Evolutionary conservation across 495 filamentous ascomycete genomes (phyloP).

Genomic region (Echria macrotheca): DNA sequence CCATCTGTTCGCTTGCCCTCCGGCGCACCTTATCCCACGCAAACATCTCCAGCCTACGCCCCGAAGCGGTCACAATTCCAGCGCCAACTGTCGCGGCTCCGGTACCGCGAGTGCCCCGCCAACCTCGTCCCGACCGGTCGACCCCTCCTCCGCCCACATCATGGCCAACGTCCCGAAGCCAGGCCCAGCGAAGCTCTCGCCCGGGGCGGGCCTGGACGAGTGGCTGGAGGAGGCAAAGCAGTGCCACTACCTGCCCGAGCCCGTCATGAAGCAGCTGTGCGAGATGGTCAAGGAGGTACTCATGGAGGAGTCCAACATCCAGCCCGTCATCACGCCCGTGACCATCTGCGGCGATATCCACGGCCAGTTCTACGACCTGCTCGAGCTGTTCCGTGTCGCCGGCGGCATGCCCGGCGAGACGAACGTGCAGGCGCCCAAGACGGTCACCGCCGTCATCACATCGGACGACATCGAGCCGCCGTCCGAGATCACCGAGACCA

Average conservation of each 20-base stretch:
- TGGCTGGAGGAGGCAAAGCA: slow-evolving; percentile 94
- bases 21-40: too few species aligned
- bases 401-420: slow-evolving; percentile 88
- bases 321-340: slow-evolving; percentile 92
- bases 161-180: slow-evolving; percentile 61
- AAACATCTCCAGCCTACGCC: too few species aligned
- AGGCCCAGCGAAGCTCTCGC: slow-evolving; percentile 77
- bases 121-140: neutral
- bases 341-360: slow-evolving; percentile 98
- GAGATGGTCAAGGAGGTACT: slow-evolving; percentile 97
- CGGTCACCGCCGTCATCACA: slow-evolving; percentile 62
- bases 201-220: slow-evolving; percentile 83
- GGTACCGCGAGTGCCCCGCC: too few species aligned
- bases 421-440: slow-evolving; percentile 57
- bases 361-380: slow-evolving; percentile 96
- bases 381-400: slow-evolving; percentile 93
- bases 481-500: slow-evolving; percentile 76
- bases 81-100: too few species aligned
- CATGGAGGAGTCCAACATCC: slow-evolving; percentile 99
- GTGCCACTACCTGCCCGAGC: slow-evolving; percentile 92
- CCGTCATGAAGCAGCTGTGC: slow-evolving; percentile 96
- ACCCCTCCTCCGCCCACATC: neutral
- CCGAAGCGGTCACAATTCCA: too few species aligned
- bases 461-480: slow-evolving; percentile 86
- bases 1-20: too few species aligned